Percentiles rank a stretch among this genome's conserved stretches.
These are phyloP conservation scores for Talaromyces adpressus DNA, from an alignment of 495 filamentous ascomycete genomes.

Conservation along the genomic window DNA sequence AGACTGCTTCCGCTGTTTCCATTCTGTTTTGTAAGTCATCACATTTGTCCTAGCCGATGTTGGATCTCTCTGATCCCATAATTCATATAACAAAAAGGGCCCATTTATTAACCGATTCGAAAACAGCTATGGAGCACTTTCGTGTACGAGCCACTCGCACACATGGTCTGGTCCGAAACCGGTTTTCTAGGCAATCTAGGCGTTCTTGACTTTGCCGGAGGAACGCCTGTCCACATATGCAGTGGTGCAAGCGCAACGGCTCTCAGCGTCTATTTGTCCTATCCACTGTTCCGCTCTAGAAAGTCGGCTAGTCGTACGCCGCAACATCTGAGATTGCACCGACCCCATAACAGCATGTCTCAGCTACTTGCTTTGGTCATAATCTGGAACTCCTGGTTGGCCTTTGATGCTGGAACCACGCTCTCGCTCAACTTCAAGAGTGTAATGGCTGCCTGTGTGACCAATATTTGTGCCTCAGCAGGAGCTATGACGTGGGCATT, in stretches of 20 bases:
- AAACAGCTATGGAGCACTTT: conserved; percentile 38
- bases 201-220: conserved; percentile 39
- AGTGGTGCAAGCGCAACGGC: conserved; percentile 37
- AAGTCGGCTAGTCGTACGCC: conserved; percentile 29
- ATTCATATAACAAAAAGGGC: background rate
- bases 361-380: conserved; percentile 44
- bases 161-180: conserved; percentile 37
- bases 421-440: conserved; percentile 37
- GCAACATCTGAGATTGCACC: conserved; percentile 35
- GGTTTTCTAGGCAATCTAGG: conserved; percentile 30
- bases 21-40: conserved; percentile 38
- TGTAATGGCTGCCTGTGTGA: conserved; percentile 41
- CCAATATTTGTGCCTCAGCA: conserved; percentile 40
- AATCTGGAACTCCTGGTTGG: conserved; percentile 49
- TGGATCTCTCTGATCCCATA: background rate
- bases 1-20: conserved; percentile 41
- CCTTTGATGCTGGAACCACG: conserved; percentile 48
- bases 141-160: conserved; percentile 36
- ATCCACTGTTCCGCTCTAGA: conserved; percentile 33
- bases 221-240: conserved; percentile 41
- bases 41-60: background rate
- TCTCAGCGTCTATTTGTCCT: conserved; percentile 34
- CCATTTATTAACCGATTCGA: background rate
- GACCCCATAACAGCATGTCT: conserved; percentile 39
- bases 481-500: conserved; percentile 41